phyloP scores from a whole-genome alignment of 1,139 yeast species.

The Hanseniaspora sp. region DNA sequence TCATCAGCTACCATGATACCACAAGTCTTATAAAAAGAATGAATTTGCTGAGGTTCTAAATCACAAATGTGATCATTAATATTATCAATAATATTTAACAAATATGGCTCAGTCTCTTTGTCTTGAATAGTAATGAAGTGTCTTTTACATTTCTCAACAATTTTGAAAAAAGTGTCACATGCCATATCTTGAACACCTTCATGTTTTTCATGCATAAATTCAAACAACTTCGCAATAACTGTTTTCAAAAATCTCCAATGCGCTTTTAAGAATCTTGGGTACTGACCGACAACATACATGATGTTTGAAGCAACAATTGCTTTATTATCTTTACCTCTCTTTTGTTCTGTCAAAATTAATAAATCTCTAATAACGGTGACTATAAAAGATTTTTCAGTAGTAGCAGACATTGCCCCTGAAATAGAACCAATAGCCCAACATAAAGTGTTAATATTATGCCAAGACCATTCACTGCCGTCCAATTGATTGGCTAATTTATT shows the following conservation, averaged over 20 bases:
- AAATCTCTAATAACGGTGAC: conserved; percentile 88
- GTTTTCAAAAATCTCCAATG: conserved; percentile 97
- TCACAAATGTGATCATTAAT: conserved; percentile 83
- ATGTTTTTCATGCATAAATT: conserved; percentile 98
- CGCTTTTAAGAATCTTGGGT: conserved; percentile 91
- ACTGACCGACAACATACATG: conserved; percentile 98
- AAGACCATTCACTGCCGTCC: conserved; percentile 97
- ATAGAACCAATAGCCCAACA: conserved; percentile 99
- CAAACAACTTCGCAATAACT: conserved; percentile 87
- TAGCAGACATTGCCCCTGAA: conserved; percentile 97
- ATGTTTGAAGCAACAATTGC: conserved; percentile 98
- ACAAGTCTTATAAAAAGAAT: conserved; percentile 95
- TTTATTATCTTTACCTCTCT: conserved; percentile 93
- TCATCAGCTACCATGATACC: conserved; percentile 90
- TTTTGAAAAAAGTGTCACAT: conserved; percentile 94
- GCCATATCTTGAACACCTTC: conserved; percentile 99
- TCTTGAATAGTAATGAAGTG: conserved; percentile 85
- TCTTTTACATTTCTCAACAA: conserved; percentile 85
- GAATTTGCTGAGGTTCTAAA: conserved; percentile 93
- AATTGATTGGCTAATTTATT: conserved; percentile 83
- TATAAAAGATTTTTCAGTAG: conserved; percentile 86
- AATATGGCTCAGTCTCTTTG: conserved; percentile 84
- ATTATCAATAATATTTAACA: conserved; percentile 74
- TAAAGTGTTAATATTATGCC: conserved; percentile 92
- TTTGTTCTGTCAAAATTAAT: conserved; percentile 83